These are phyloP conservation scores for Mediolabrus comicus DNA, from an alignment of 108 stramenopile genomes.

Conservation along the genomic window DNA sequence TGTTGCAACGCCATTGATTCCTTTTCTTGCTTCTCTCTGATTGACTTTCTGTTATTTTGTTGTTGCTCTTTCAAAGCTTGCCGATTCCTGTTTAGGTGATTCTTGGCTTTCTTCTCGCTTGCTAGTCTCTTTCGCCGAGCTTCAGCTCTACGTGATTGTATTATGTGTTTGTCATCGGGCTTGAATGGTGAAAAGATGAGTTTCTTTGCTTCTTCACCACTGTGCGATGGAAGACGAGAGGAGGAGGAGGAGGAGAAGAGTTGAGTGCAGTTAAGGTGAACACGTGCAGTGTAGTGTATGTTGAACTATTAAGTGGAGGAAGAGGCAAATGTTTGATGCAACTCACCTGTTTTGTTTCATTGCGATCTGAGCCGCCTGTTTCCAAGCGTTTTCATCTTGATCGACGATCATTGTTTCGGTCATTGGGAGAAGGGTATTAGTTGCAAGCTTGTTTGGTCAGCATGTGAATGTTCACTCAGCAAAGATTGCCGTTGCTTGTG, in stretches of 20 bases:
- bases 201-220: constrained; percentile 33
- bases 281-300: neutral
- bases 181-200: constrained; percentile 23
- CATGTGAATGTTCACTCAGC: too few species aligned
- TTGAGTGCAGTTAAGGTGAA: neutral
- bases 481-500: too few species aligned
- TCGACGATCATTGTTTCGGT: neutral
- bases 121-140: constrained; percentile 3
- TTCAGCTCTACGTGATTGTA: constrained; percentile 7
- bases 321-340: too few species aligned
- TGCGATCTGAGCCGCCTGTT: constrained; percentile 24
- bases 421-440: too few species aligned
- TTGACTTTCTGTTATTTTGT: constrained; percentile 22
- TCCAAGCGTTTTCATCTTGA: constrained; percentile 24
- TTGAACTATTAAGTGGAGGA: too few species aligned
- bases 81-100: constrained; percentile 24
- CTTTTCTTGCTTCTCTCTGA: constrained; percentile 20
- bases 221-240: neutral
- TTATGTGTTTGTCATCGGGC: constrained; percentile 6
- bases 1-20: constrained; percentile 19
- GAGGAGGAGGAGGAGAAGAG: neutral
- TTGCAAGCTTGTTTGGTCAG: too few species aligned
- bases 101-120: constrained; percentile 7
- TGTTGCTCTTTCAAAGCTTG: constrained; percentile 31
- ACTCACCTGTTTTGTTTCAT: constrained; percentile 29